Evolutionary conservation across 768 basidiomycete genomes (phyloP).

Genomic region (Dendrothele bispora): DNA sequence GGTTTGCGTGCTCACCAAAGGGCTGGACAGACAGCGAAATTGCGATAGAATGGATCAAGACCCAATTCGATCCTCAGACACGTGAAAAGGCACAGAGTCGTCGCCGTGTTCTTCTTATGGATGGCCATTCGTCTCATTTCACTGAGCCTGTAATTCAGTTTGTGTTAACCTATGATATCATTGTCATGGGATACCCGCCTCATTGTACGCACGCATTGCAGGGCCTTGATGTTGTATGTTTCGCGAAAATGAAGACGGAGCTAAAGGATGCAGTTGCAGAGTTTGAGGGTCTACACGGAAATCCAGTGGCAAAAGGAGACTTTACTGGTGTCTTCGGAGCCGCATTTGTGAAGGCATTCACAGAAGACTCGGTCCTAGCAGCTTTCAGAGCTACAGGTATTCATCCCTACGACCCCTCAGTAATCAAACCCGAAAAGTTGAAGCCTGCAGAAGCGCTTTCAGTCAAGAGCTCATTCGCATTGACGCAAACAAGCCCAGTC

Average conservation of each 20-base stretch:
- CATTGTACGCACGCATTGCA: constrained; percentile 42
- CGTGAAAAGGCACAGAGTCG: constrained; percentile 31
- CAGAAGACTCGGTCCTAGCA: constrained; percentile 13
- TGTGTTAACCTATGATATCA: constrained; percentile 33
- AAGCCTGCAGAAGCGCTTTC: constrained; percentile 24
- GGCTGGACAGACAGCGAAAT: constrained; percentile 31
- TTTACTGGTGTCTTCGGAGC: constrained; percentile 21
- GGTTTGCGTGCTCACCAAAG: constrained; percentile 24
- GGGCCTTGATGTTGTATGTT: constrained; percentile 45
- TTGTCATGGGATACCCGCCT: constrained; percentile 35
- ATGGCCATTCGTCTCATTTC: constrained; percentile 44
- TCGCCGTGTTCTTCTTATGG: constrained; percentile 32
- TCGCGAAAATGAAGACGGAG: constrained; percentile 35
- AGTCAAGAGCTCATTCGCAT: neutral
- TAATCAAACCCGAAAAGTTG: constrained; percentile 22
- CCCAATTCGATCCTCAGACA: constrained; percentile 34
- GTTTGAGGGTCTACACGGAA: constrained; percentile 21
- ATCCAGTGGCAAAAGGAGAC: constrained; percentile 26
- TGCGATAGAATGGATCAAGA: constrained; percentile 21
- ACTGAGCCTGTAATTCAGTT: constrained; percentile 31
- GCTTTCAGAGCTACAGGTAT: constrained; percentile 25
- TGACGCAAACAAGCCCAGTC: neutral
- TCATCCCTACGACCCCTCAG: constrained; percentile 20
- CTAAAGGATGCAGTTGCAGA: constrained; percentile 20
- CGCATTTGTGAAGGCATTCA: constrained; percentile 17